Evolutionary conservation across 139 green algal species (phyloP).

Genomic region (Tetradesmus obliquus): DNA sequence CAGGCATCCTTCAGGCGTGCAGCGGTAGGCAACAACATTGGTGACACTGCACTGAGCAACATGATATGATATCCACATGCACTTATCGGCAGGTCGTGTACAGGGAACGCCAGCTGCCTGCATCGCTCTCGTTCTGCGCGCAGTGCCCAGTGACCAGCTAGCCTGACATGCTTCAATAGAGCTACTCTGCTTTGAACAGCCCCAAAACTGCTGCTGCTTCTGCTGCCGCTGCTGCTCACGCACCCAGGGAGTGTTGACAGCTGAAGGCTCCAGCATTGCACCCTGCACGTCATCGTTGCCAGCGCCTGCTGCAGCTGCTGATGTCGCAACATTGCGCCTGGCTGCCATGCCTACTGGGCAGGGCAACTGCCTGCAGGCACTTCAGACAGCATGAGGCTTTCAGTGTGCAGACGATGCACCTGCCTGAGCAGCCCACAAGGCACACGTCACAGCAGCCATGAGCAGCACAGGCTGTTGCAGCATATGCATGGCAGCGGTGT

Average conservation of each 20-base stretch:
- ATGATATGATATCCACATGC: not conserved
- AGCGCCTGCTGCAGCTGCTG: constrained; percentile 29
- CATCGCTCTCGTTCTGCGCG: too few species aligned
- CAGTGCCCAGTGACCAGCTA: not conserved
- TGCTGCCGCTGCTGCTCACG: not conserved
- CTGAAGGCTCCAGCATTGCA: constrained; percentile 47
- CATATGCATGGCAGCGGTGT: not conserved
- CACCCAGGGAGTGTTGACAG: constrained; percentile 42
- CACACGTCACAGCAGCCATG: not conserved
- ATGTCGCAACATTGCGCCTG: not conserved
- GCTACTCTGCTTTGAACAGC: not conserved
- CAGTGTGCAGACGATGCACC: too few species aligned
- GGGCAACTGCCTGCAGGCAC: not conserved
- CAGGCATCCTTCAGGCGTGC: too few species aligned
- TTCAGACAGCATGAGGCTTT: not conserved
- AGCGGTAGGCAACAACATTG: not conserved
- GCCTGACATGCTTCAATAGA: not conserved
- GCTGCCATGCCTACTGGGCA: not conserved
- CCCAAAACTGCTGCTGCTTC: not conserved
- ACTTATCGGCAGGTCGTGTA: too few species aligned
- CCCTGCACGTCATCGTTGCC: constrained; percentile 43
- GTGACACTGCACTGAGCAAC: not conserved
- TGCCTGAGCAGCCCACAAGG: too few species aligned
- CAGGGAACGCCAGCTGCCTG: too few species aligned
- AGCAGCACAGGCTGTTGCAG: not conserved